Base-by-base conservation (phyloP, 1,139 yeast genomes). In the Pichia terricola region DNA sequence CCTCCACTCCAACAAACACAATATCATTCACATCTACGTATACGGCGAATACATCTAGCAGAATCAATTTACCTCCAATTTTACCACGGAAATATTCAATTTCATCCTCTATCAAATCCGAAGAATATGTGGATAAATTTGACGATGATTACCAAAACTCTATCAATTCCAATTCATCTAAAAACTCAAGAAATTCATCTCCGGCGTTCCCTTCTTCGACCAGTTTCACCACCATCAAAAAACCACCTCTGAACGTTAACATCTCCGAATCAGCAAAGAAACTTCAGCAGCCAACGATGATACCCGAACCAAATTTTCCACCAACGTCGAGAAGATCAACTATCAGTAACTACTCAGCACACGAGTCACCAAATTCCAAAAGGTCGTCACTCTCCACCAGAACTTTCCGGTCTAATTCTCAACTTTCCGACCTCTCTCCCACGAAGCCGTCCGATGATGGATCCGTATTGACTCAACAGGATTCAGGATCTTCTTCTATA, bases 41-140 rank as follows among this genome's bases (percentile, higher is more conserved):
- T 16, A 16, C 22, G 22, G 22, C 22, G 22, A 16, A 16, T 16
- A 16, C 22, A 16, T 16, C 22, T 16, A 16, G 22, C 10, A 30
- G 52, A 40, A 34, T 56, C 7, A 42, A 50, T 27, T 40, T 57
- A 28, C 61, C 60, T 5, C 26, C 57, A 8, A 56, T 57, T 38
- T 94, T 83, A 61, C 95, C 97, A 40, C 86, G 99, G 65, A 94
- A 89, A 67, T 91, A 88, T 65, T 91, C 98, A 26, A 84, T 89
- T 52, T 30, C 33, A 8, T 88, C 96, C 4, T 88, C 97, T 2
- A 84, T 95, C 25, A 77, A 91, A 2, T 73, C 80, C 40, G 91
- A 84, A 37, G 54, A 48, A 11, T 52, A 46, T 32, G 39, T 49
- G 4, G 57, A 51, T 37, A 45, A 40, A 30, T 26, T 45, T 26